Conservation (phyloP, 768 basidiomycete genomes). For the Xerocomellus dryophilus region DNA sequence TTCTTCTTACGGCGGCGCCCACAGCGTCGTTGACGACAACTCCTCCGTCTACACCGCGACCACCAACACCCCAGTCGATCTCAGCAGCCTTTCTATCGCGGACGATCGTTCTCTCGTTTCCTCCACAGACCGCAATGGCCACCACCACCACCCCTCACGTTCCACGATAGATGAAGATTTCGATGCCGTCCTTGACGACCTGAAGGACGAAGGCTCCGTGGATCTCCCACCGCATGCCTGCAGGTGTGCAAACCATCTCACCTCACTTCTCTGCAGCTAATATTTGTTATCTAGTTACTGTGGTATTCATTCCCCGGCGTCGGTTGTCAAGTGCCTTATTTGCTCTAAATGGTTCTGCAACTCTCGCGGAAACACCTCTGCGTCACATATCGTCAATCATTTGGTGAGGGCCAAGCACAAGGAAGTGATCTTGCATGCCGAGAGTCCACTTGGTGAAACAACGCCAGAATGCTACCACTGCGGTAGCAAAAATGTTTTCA, state of each 20-base stretch:
- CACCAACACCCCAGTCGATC: slow-evolving; percentile 59
- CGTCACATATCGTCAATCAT: slow-evolving; percentile 99
- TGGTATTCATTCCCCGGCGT: slow-evolving; percentile 95
- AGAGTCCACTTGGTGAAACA: slow-evolving; percentile 94
- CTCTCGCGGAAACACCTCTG: slow-evolving; percentile 94
- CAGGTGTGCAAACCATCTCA: slow-evolving; percentile 56
- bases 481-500: slow-evolving; percentile 98
- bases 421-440: slow-evolving; percentile 94
- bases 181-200: slow-evolving; percentile 83
- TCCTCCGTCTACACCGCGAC: slow-evolving; percentile 79
- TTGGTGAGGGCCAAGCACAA: slow-evolving; percentile 99
- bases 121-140: slow-evolving; percentile 39
- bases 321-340: slow-evolving; percentile 91
- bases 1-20: slow-evolving; percentile 69
- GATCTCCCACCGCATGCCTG: slow-evolving; percentile 92
- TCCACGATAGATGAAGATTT: slow-evolving; percentile 74
- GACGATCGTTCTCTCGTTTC: slow-evolving; percentile 53
- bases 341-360: slow-evolving; percentile 99
- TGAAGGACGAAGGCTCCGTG: slow-evolving; percentile 75
- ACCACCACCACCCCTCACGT: slow-evolving; percentile 34
- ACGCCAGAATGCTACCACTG: slow-evolving; percentile 99
- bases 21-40: slow-evolving; percentile 72
- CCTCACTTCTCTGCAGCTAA: slow-evolving; percentile 3
- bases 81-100: slow-evolving; percentile 64
- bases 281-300: slow-evolving; percentile 67